A percentile compares a stretch with the other conserved stretches of the same genome.
Evolutionary conservation across 176 grass and related monocot species (phyloP).

Genomic region (Echinochloa phyllopogon): DNA sequence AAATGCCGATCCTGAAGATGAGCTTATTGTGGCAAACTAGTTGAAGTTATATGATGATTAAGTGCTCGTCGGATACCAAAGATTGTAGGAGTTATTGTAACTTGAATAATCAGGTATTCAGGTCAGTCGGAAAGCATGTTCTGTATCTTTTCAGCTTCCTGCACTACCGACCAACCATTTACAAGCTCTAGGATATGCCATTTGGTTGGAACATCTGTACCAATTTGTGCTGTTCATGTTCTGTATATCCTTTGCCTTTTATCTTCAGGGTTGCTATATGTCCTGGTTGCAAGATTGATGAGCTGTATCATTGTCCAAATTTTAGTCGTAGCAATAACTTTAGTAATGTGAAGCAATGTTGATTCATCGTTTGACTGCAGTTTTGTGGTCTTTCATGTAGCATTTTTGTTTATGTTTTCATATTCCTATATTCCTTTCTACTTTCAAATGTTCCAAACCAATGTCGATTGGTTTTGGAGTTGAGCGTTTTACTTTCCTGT

Average conservation of each 20-base stretch:
- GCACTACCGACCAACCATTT: background rate
- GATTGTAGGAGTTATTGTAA: background rate
- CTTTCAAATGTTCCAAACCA: background rate
- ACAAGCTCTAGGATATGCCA: conserved; percentile 17
- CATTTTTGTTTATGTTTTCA: background rate
- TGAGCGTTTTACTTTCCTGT: background rate
- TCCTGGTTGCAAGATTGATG: conserved; percentile 2
- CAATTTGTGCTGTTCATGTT: background rate
- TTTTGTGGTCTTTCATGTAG: background rate
- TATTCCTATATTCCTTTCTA: background rate
- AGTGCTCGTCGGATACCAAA: background rate
- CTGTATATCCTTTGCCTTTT: conserved; percentile 38
- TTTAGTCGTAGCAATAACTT: background rate
- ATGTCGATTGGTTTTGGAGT: background rate
- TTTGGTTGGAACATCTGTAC: conserved; percentile 19
- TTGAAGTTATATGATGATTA: background rate
- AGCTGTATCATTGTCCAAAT: background rate
- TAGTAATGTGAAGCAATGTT: conserved; percentile 5
- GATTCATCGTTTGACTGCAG: background rate
- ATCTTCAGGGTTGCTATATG: background rate
- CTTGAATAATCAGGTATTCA: conserved; percentile 33
- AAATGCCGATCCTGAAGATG: conserved; percentile 51
- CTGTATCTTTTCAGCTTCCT: background rate
- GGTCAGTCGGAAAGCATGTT: background rate
- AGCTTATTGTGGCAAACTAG: conserved; percentile 87